Evolutionary conservation across 2,329 filamentous ascomycete genomes (phyloP), one percentile per base, ranked within the genome.

Genomic region (Tolypocladium ovalisporum): DNA sequence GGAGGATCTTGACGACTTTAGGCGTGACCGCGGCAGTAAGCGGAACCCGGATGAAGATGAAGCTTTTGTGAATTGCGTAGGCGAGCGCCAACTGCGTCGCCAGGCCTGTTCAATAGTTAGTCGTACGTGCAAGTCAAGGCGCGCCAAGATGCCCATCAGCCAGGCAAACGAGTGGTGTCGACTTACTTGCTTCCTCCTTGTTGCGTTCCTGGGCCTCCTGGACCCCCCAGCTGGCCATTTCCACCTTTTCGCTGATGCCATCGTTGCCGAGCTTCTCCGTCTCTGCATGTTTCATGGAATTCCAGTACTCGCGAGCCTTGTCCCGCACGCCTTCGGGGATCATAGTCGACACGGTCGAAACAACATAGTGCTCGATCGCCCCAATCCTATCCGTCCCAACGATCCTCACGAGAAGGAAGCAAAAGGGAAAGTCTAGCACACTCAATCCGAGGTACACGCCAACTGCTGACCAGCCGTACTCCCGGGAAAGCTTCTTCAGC

Each of bases 31-130:
- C 93, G 15, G 90, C 91, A 1, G 94, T 94, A 62, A 97, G 75
- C 10, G 94, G 94, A 12, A 99, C 90, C n/a, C 94, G 84, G 63
- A 97, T 73, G 72, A 99, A 96, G 67, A 99, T 97, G 72, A 97
- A 90, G 65, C 89, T 95, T 76, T 99, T 99, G 79, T 99, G 94
- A 58, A 99, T 90, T 34, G 93, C 93, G 68, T 99, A 99, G 15
- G 94, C 94, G 54, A 99, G 81, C 19, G 90, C 91, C 35, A 99
- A 77, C 69, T 97, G 91, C 10, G 94, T 97, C 55, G 79, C 83
- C 37, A 87, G 71, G 64, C 83, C 83, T 86, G 61, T 34, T 42
- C 53, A 42, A n/a, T 52, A 54, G 62, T 70, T 63, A 70, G 64
- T 57, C 37, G 36, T 51, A 35, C n/a, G 44, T 27, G n/a, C 58